Conservation (phyloP, 805 yeast genomes). For the Ogataea trehaloabstinens region DNA sequence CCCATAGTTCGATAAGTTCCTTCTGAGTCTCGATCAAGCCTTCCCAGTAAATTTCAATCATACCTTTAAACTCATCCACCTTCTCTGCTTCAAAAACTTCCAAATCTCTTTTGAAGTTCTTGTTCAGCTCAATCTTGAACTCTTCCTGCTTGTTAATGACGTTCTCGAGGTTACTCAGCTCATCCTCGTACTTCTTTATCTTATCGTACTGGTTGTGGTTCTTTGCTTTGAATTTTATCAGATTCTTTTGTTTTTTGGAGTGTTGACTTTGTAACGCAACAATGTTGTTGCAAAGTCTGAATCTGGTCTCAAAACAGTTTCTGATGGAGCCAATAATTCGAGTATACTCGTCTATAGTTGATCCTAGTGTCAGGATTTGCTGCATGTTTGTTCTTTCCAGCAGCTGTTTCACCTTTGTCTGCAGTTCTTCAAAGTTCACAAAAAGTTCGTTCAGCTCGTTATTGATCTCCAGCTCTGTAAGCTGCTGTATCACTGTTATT, state of each 20-base stretch:
- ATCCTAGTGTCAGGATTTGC: constrained; percentile 82
- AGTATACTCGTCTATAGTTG: constrained; percentile 83
- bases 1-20: constrained; percentile 86
- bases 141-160: constrained; percentile 53
- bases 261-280: constrained; percentile 43
- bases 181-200: constrained; percentile 53
- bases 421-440: constrained; percentile 68
- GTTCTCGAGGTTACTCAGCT: constrained; percentile 53
- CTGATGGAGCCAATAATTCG: constrained; percentile 74
- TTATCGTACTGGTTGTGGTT: constrained; percentile 60
- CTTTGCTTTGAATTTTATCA: constrained; percentile 43
- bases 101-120: constrained; percentile 66
- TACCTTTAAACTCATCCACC: constrained; percentile 79
- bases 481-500: constrained; percentile 45
- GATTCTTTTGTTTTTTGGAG: constrained; percentile 43
- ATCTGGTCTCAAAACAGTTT: constrained; percentile 71
- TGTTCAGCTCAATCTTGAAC: constrained; percentile 62
- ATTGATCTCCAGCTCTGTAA: constrained; percentile 76
- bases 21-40: constrained; percentile 90
- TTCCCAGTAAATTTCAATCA: constrained; percentile 88
- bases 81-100: constrained; percentile 69
- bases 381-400: constrained; percentile 77
- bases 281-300: constrained; percentile 49
- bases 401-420: constrained; percentile 66
- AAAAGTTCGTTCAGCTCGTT: constrained; percentile 62